phyloP scores from a whole-genome alignment of 257 asterid genomes.

The Ilex aquifolium region DNA sequence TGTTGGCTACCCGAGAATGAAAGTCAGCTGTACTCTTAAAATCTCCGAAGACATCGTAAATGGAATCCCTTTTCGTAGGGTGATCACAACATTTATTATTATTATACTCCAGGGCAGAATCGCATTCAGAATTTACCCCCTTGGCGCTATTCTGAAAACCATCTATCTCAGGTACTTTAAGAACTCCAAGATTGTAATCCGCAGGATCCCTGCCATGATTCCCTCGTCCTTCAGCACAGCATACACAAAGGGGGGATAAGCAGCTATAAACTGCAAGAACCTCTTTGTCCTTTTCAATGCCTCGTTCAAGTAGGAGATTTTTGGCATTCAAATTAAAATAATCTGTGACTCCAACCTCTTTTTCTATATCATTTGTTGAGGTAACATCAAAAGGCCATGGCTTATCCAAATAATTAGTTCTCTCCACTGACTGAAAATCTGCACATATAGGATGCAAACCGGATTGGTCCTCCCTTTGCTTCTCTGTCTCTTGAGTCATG shows the following conservation, averaged over 20 bases:
- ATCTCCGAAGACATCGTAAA: slow-evolving; percentile 24
- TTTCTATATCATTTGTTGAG: slow-evolving; percentile 17
- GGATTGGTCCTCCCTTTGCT: slow-evolving; percentile 16
- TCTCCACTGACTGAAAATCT: slow-evolving; percentile 13
- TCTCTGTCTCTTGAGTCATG: slow-evolving; percentile 37
- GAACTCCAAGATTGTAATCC: slow-evolving; percentile 18
- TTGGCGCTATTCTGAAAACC: slow-evolving; percentile 10
- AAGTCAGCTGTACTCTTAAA: slow-evolving; percentile 22
- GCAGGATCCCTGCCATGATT: slow-evolving; percentile 12
- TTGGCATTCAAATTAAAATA: slow-evolving; percentile 29
- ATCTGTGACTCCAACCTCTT: slow-evolving; percentile 25
- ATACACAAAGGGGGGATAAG: slow-evolving; percentile 46
- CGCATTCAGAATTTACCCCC: slow-evolving; percentile 18
- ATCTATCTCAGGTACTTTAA: slow-evolving; percentile 18
- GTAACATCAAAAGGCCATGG: slow-evolving; percentile 14
- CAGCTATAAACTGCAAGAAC: slow-evolving; percentile 24
- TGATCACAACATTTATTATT: neutral
- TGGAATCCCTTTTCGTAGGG: slow-evolving; percentile 18
- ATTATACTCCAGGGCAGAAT: neutral
- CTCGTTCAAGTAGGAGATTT: slow-evolving; percentile 27
- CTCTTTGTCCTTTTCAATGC: slow-evolving; percentile 12
- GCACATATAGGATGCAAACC: slow-evolving; percentile 17
- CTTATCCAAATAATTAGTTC: slow-evolving; percentile 17
- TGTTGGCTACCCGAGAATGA: slow-evolving; percentile 12
- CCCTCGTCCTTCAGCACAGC: slow-evolving; percentile 28